A percentile compares a stretch with the other conserved stretches of the same genome.
Conservation (phyloP, 805 yeast genomes). For the Kluyveromyces aestuarii region DNA sequence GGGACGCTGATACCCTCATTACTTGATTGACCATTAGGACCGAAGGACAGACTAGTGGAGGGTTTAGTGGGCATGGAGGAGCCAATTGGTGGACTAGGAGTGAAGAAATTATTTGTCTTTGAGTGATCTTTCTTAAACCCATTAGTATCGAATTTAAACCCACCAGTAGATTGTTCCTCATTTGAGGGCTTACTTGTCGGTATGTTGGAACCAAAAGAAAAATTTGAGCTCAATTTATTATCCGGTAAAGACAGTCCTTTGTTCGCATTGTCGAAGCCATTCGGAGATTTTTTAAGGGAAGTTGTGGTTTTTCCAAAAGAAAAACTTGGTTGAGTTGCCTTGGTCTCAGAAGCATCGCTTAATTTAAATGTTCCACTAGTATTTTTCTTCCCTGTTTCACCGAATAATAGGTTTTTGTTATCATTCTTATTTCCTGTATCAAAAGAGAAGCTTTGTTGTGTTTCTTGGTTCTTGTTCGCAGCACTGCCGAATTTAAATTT, state of each 20-base stretch:
- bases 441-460: not conserved
- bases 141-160: conserved; percentile 6
- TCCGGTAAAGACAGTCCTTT: not conserved
- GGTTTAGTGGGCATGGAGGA: not conserved
- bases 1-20: not conserved
- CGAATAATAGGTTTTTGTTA: not conserved
- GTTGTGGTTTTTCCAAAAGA: conserved; percentile 3
- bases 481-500: not conserved
- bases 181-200: not conserved
- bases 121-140: conserved; percentile 1
- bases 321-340: not conserved
- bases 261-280: not conserved
- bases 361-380: not conserved
- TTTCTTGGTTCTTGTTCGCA: not conserved
- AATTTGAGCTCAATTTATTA: not conserved
- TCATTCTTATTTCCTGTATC: not conserved
- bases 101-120: not conserved
- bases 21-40: not conserved
- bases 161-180: not conserved
- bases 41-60: conserved; percentile 5
- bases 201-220: not conserved
- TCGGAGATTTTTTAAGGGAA: not conserved
- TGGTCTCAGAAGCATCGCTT: not conserved
- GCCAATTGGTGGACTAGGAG: not conserved
- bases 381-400: not conserved